A percentile compares a stretch with the other conserved stretches of the same genome.
These are phyloP conservation scores for Tuctoria greenei DNA, from an alignment of 176 grass and related monocot genomes.

Conservation along the genomic window DNA sequence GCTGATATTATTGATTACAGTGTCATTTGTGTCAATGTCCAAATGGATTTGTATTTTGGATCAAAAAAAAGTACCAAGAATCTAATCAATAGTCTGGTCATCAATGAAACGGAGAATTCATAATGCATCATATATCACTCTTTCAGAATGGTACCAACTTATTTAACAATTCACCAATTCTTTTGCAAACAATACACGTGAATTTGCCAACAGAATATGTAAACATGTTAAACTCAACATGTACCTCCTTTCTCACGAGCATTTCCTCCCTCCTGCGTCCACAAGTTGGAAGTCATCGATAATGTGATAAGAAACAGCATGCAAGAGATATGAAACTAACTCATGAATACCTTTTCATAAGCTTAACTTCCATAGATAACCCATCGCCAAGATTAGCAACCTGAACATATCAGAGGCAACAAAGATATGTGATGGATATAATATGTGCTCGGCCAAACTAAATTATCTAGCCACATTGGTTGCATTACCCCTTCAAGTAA, in stretches of 20 bases:
- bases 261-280: constrained; percentile 81
- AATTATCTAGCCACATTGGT: constrained; percentile 18
- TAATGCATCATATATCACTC: neutral
- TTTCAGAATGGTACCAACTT: constrained; percentile 19
- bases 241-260: constrained; percentile 87
- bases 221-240: constrained; percentile 11
- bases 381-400: constrained; percentile 90
- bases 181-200: neutral
- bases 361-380: constrained; percentile 86
- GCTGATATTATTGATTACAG: too few species aligned
- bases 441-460: constrained; percentile 7
- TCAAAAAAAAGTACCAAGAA: neutral
- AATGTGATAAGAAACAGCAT: constrained; percentile 21
- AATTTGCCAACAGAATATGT: neutral
- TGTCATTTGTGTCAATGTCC: too few species aligned
- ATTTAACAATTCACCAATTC: neutral
- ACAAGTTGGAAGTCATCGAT: constrained; percentile 27
- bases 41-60: too few species aligned
- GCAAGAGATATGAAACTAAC: constrained; percentile 29
- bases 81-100: neutral
- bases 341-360: constrained; percentile 81
- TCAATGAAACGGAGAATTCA: constrained; percentile 2
- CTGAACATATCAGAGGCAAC: constrained; percentile 39
- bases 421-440: constrained; percentile 27
- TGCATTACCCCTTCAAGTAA: constrained; percentile 11